Base-by-base conservation (phyloP, 2,329 filamentous ascomycete genomes). In the Zelopaecilomyces penicillatus region DNA sequence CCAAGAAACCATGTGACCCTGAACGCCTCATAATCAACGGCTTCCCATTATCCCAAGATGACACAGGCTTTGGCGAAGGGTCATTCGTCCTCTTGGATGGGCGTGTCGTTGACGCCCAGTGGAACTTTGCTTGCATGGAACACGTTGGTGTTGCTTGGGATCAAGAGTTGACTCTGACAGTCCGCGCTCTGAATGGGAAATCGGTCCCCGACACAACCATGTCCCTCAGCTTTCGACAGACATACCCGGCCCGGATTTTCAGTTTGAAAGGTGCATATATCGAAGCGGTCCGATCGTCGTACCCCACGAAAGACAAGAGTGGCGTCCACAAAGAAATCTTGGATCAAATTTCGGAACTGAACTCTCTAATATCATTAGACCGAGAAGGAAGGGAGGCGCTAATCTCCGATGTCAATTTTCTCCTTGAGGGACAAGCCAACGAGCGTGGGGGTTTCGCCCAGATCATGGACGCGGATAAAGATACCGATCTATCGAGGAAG, bases 71-170 rank as follows among this genome's bases (percentile, higher is more conserved):
- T 36, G 46, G 46, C 30, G 39, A 45, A 19, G 46, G 47, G 10
- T 38, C 44, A 6, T 46, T 49, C 8, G 41, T 41, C 37, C 37
- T 44, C 30, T 30, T 36, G 6, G 44, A 43, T 10, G 47, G 44
- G 4, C 42, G 37, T 32, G 36, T 40, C 37, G 38, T 49, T 19
- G 39, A 40, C 11, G 44, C 47, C n/a, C 43, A 38, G 44, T 46
- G 44, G 40, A 49, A 37, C 38, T 49, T 49, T n/a, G 41, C 33
- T 8, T 46, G 44, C 44, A 38, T n/a, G 11, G 44, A 49, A 27
- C 11, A 41, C 31, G 40, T 3, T 7, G 38, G 34, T 10, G 44
- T 41, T 30, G 39, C 44, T 12, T 46, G 43, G 44, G 46, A 43
- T 10, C 46, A 46, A 11, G 36, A 40, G 9, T 30, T 49, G 31